phyloP scores from a whole-genome alignment of 2,329 filamentous ascomycete species.

The Paecilomyces formosus region DNA sequence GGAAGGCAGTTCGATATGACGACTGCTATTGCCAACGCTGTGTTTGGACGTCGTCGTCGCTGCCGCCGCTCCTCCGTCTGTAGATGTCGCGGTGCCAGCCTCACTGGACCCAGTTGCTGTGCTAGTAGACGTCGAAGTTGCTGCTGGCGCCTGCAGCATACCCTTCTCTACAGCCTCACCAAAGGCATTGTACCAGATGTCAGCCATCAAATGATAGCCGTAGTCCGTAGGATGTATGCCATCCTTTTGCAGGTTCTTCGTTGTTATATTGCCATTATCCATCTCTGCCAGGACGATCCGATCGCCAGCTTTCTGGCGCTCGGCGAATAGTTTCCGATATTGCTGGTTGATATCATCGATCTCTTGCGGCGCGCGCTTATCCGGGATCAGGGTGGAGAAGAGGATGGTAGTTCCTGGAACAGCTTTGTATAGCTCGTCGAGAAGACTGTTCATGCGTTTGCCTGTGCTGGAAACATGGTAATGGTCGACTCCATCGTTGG shows the following conservation, averaged over 20 bases:
- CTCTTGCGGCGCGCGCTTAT: slow-evolving; percentile 2
- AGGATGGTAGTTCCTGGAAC: slow-evolving; percentile 22
- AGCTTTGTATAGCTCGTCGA: slow-evolving; percentile 15
- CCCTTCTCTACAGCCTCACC: slow-evolving; percentile 10
- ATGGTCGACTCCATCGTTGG: slow-evolving; percentile 24
- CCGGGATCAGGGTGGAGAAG: slow-evolving; percentile 25
- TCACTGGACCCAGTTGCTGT: background rate
- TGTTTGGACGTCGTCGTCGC: background rate
- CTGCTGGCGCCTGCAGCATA: slow-evolving; percentile 6
- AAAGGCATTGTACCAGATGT: slow-evolving; percentile 20
- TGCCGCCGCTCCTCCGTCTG: background rate
- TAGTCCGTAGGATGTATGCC: slow-evolving; percentile 14
- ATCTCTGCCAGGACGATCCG: slow-evolving; percentile 21
- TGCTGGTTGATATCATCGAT: slow-evolving; percentile 15
- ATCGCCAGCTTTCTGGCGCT: slow-evolving; percentile 11
- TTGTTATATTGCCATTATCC: slow-evolving; percentile 11
- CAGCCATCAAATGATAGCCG: slow-evolving; percentile 20
- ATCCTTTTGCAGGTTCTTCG: slow-evolving; percentile 11
- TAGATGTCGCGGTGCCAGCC: background rate
- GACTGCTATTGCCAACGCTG: background rate
- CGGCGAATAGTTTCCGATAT: slow-evolving; percentile 15
- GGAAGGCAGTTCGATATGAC: background rate
- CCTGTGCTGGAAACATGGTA: slow-evolving; percentile 10
- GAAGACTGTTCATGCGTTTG: slow-evolving; percentile 15
- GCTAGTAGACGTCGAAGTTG: background rate